Base-by-base conservation (phyloP, 2,329 filamentous ascomycete genomes). In the Meredithiella fracta region DNA sequence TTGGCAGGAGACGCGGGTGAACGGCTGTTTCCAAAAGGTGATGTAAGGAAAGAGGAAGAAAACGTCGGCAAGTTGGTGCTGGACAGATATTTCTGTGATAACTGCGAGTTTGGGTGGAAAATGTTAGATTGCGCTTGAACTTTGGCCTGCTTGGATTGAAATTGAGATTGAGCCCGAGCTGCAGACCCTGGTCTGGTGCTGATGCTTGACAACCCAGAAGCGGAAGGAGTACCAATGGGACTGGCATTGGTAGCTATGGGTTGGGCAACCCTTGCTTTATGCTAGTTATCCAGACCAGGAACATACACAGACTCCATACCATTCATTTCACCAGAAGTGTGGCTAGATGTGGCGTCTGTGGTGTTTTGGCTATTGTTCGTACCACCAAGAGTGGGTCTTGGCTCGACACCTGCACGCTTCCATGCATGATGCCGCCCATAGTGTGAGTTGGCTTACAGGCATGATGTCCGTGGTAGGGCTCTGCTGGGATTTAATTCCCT, bases 91-190 rank as follows among this genome's bases (percentile, higher is more conserved):
- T 53, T n/a, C 11, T 29, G 44, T 26, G 44, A 49, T 49, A 22
- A 3, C 44, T 25, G 23, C 8, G 17, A 15, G 11, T 49, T 49
- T 49, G n/a, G 9, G 26, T 53, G 34, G 51, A 38, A 25, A 25
- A 53, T 11, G 23, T 53, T 23, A 53, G 34, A 53, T 53, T 53
- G 51, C 51, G 51, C 51, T 53, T 37, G 29, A 37, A 40, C 31
- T 40, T 23, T 37, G 51, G 34, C 51, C 51, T 53, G 51, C 20
- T 53, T 22, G 31, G 51, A 53, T 40, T 53, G 51, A 37, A 53
- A 42, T 53, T 53, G 51, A 53, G 37, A 53, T 53, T 53, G 34
- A 53, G 51, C 37, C 34, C 31, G 51, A 40, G 31, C 20, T 53
- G 31, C 31, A 11, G 51, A 31, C 49, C 31, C 49, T 51, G 25